A percentile compares a stretch with the other conserved stretches of the same genome.
Conservation (phyloP, 345 rosid species). For the Sisymbrium altissimum region DNA sequence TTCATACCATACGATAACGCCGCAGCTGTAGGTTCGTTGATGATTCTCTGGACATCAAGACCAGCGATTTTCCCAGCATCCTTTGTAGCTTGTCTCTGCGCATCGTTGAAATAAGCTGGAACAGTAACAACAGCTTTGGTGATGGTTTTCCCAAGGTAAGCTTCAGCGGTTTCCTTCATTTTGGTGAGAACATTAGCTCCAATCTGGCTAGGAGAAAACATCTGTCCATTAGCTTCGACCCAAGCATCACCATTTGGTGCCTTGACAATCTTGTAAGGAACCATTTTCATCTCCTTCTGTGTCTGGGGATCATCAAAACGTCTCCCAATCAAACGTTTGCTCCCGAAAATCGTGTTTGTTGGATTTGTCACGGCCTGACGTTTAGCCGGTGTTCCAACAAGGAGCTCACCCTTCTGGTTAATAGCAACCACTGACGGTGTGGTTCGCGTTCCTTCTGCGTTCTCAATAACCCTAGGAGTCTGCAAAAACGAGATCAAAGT, state of each 20-base stretch:
- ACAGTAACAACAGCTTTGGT: conserved; percentile 47
- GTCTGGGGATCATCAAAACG: conserved; percentile 38
- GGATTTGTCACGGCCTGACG: conserved; percentile 50
- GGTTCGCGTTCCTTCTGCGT: conserved; percentile 45
- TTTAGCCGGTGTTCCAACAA: conserved; percentile 51
- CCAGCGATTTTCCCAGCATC: conserved; percentile 57
- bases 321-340: conserved; percentile 45
- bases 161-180: conserved; percentile 51
- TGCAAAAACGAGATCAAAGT: conserved; percentile 1
- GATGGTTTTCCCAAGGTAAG: conserved; percentile 44
- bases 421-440: conserved; percentile 52
- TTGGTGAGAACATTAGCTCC: conserved; percentile 45
- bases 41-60: conserved; percentile 49
- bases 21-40: conserved; percentile 55
- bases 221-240: conserved; percentile 45
- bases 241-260: conserved; percentile 56
- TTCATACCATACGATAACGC: conserved; percentile 47
- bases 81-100: conserved; percentile 51
- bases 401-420: conserved; percentile 39
- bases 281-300: conserved; percentile 49
- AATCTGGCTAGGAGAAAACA: conserved; percentile 47
- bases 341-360: conserved; percentile 34
- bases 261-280: conserved; percentile 42
- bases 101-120: conserved; percentile 55
- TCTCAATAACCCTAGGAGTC: conserved; percentile 50